These are phyloP conservation scores for Pulveroboletus sp. DNA, from an alignment of 768 basidiomycete genomes.

Conservation along the genomic window DNA sequence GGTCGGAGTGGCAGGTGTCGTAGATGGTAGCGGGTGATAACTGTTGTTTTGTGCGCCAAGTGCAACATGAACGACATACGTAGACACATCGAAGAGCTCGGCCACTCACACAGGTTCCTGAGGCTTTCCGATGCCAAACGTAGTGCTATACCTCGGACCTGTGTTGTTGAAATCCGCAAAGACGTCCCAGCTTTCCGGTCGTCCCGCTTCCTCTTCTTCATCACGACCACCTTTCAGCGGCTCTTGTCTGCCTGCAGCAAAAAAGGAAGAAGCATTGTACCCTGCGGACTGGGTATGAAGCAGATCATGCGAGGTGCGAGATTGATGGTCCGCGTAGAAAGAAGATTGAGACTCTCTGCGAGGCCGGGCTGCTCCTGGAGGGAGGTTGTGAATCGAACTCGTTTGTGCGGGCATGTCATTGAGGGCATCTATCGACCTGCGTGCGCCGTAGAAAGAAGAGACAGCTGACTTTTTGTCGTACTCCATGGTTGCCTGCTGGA, in stretches of 20 bases:
- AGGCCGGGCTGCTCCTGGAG: conserved; percentile 35
- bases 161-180: conserved; percentile 88
- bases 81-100: background rate
- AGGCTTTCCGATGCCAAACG: conserved; percentile 43
- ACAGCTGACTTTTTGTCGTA: conserved; percentile 74
- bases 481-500: conserved; percentile 46
- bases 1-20: conserved; percentile 16
- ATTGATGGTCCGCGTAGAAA: conserved; percentile 45
- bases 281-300: conserved; percentile 55
- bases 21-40: conserved; percentile 42
- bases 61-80: conserved; percentile 5
- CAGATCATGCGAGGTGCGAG: conserved; percentile 43
- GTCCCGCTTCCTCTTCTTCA: conserved; percentile 51
- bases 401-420: conserved; percentile 40
- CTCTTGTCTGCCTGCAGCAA: conserved; percentile 64
- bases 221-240: conserved; percentile 76
- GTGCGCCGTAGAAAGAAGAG: conserved; percentile 71
- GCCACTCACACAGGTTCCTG: conserved; percentile 44
- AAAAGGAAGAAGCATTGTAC: conserved; percentile 68
- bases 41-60: conserved; percentile 22
- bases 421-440: conserved; percentile 60
- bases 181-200: conserved; percentile 62
- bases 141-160: conserved; percentile 70
- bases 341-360: conserved; percentile 71
- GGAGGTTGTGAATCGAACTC: conserved; percentile 12